Conservation (phyloP, 805 yeast genomes). For the Candida sanyiensis region DNA sequence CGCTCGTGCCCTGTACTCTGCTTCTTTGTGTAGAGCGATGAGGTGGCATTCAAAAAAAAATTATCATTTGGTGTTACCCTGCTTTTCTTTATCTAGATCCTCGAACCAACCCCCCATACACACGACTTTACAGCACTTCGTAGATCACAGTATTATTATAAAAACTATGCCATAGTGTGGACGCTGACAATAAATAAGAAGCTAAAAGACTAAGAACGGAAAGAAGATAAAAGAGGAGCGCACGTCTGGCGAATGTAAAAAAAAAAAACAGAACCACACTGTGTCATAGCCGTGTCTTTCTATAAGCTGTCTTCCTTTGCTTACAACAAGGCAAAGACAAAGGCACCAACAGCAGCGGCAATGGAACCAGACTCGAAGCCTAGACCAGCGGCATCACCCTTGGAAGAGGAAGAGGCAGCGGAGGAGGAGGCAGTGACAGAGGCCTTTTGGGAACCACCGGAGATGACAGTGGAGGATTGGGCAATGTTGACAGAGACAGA, state of each 20-base stretch:
- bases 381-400: constrained; percentile 34
- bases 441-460: constrained; percentile 24
- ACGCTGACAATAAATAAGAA: neutral
- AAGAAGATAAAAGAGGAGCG: neutral
- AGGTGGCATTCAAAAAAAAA: too few species aligned
- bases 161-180: neutral
- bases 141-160: too few species aligned
- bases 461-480: constrained; percentile 26
- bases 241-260: neutral
- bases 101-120: too few species aligned
- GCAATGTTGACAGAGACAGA: constrained; percentile 39
- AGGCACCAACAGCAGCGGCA: constrained; percentile 42
- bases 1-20: too few species aligned
- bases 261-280: neutral
- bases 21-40: too few species aligned
- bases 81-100: too few species aligned
- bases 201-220: neutral
- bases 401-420: constrained; percentile 24
- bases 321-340: constrained; percentile 43
- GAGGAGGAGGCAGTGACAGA: constrained; percentile 15
- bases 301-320: too few species aligned
- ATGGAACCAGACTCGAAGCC: constrained; percentile 43
- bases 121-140: too few species aligned
- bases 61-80: too few species aligned
- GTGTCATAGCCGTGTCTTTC: too few species aligned